A percentile compares a stretch with the other conserved stretches of the same genome.
phyloP scores from a whole-genome alignment of 257 asterid species.

The Gentiana dahurica region DNA sequence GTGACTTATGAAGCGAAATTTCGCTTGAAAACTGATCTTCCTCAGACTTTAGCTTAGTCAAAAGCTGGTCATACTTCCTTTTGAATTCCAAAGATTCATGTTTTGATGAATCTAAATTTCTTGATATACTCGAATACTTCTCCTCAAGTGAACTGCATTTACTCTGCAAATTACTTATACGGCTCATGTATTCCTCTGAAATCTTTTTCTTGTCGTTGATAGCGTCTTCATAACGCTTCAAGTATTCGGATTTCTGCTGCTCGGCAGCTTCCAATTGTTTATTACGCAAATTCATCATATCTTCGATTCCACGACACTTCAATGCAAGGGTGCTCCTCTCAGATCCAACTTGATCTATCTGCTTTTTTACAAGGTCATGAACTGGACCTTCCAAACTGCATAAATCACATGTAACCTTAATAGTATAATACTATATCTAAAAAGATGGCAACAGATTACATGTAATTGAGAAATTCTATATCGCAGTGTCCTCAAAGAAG shows the following conservation, averaged over 20 bases:
- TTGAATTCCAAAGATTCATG: slow-evolving; percentile 76
- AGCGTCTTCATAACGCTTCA: slow-evolving; percentile 89
- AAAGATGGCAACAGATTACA: background rate
- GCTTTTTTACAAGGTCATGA: slow-evolving; percentile 70
- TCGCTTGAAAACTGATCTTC: slow-evolving; percentile 71
- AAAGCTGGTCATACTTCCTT: slow-evolving; percentile 69
- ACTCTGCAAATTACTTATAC: slow-evolving; percentile 69
- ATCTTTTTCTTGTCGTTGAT: slow-evolving; percentile 72
- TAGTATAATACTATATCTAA: background rate
- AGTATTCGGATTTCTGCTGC: slow-evolving; percentile 75
- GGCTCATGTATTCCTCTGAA: slow-evolving; percentile 64
- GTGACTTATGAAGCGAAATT: slow-evolving; percentile 65
- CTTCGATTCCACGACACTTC: slow-evolving; percentile 76
- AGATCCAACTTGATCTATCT: slow-evolving; percentile 67
- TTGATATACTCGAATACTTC: slow-evolving; percentile 61
- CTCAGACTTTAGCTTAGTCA: slow-evolving; percentile 60
- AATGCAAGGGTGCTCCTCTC: slow-evolving; percentile 78
- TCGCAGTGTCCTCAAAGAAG: too few relatives aligned
- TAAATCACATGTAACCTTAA: slow-evolving; percentile 13
- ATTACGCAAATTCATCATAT: slow-evolving; percentile 61
- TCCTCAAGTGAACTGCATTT: slow-evolving; percentile 74
- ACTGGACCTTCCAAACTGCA: slow-evolving; percentile 91
- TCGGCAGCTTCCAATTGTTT: slow-evolving; percentile 88
- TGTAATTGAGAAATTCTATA: too few relatives aligned
- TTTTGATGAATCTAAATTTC: slow-evolving; percentile 47